Evolutionary conservation across 2,329 filamentous ascomycete species (phyloP).

Genomic region (Cladophialophora chaetospira): DNA sequence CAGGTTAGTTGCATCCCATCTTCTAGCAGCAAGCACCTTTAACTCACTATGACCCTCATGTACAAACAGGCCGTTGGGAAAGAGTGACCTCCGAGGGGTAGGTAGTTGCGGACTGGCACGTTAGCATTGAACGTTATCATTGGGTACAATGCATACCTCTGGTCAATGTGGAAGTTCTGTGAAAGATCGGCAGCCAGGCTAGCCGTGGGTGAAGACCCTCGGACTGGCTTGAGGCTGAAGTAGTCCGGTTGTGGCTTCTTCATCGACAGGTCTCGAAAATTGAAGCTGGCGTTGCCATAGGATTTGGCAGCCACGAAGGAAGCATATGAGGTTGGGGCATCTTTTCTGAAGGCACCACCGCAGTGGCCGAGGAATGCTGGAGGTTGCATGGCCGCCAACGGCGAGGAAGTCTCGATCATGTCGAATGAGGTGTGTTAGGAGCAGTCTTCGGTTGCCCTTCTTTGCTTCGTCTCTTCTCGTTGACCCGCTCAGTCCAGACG

Average conservation of each 20-base stretch:
- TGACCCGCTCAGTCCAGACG: not conserved
- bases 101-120: slow-evolving; percentile 71
- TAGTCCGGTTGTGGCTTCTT: slow-evolving; percentile 72
- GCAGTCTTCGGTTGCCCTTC: not conserved
- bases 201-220: slow-evolving; percentile 85
- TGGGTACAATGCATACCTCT: slow-evolving; percentile 63
- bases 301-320: slow-evolving; percentile 56
- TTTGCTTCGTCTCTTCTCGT: slow-evolving; percentile 15
- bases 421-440: not conserved
- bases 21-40: slow-evolving; percentile 6
- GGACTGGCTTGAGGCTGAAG: slow-evolving; percentile 75
- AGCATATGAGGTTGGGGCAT: slow-evolving; percentile 56
- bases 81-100: slow-evolving; percentile 81
- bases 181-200: slow-evolving; percentile 92
- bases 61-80: slow-evolving; percentile 70
- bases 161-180: slow-evolving; percentile 95
- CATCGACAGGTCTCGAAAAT: slow-evolving; percentile 75
- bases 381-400: slow-evolving; percentile 85
- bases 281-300: slow-evolving; percentile 67
- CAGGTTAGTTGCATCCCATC: slow-evolving; percentile 22
- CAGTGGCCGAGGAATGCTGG: slow-evolving; percentile 62
- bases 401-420: slow-evolving; percentile 88
- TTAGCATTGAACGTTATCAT: slow-evolving; percentile 33
- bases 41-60: slow-evolving; percentile 62
- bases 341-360: slow-evolving; percentile 53